These are phyloP conservation scores for Hibiscus mutabilis DNA, from an alignment of 345 rosid species.

Conservation along the genomic window DNA sequence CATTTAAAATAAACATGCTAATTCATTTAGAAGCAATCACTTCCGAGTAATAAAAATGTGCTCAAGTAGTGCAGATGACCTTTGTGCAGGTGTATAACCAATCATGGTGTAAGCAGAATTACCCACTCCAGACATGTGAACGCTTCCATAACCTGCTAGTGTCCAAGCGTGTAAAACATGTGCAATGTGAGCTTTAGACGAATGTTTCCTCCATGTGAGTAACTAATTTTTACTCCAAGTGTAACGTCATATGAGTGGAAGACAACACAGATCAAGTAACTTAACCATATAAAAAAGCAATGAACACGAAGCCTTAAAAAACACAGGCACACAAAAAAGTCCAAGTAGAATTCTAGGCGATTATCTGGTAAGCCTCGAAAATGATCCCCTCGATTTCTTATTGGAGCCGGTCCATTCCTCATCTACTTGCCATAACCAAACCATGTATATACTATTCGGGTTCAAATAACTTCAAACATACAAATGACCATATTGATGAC, in stretches of 20 bases:
- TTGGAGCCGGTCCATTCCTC: slow-evolving; percentile 50
- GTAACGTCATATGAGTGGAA: slow-evolving; percentile 23
- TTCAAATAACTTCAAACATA: slow-evolving; percentile 11
- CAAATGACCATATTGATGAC: neutral
- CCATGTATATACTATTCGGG: neutral
- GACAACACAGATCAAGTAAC: slow-evolving; percentile 15
- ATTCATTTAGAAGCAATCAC: slow-evolving; percentile 28
- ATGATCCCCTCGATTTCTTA: slow-evolving; percentile 47
- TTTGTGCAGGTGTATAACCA: slow-evolving; percentile 92
- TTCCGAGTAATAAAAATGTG: slow-evolving; percentile 46
- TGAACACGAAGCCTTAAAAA: slow-evolving; percentile 4
- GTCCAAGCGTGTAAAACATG: slow-evolving; percentile 90
- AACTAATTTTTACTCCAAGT: slow-evolving; percentile 29
- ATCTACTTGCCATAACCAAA: slow-evolving; percentile 31
- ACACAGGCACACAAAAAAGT: slow-evolving; percentile 9
- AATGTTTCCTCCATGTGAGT: slow-evolving; percentile 49
- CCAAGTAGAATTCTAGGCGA: slow-evolving; percentile 4
- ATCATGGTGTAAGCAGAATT: slow-evolving; percentile 79
- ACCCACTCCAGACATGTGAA: slow-evolving; percentile 81
- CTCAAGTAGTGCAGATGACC: slow-evolving; percentile 89
- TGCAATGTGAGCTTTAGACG: slow-evolving; percentile 79
- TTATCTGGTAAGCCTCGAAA: slow-evolving; percentile 26
- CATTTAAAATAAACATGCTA: slow-evolving; percentile 31
- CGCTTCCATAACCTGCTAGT: slow-evolving; percentile 98
- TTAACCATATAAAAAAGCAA: neutral